phyloP scores from a whole-genome alignment of 2,329 filamentous ascomycete genomes.

The Stachybotrys echinatus region DNA sequence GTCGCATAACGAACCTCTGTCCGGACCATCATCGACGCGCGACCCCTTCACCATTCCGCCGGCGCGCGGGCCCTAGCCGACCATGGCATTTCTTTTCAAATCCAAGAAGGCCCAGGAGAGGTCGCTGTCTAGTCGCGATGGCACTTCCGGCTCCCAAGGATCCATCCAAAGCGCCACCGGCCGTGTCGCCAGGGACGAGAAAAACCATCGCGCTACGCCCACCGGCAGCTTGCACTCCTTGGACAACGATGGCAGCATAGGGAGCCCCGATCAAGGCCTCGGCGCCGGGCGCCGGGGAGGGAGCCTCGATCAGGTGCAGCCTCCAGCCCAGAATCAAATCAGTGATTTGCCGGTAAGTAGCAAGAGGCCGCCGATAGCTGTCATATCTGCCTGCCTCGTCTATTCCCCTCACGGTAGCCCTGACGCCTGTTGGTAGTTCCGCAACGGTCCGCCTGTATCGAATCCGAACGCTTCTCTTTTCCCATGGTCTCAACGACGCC shows the following conservation, averaged over 20 bases:
- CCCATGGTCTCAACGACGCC: constrained; percentile 86
- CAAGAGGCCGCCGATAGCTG: no score
- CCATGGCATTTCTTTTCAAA: constrained; percentile 79
- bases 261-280: constrained; percentile 57
- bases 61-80: constrained; percentile 35
- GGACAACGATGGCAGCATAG: constrained; percentile 50
- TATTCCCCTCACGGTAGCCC: background rate
- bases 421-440: constrained; percentile 41
- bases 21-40: constrained; percentile 8
- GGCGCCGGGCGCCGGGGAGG: constrained; percentile 47
- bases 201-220: constrained; percentile 59
- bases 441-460: constrained; percentile 43
- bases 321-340: constrained; percentile 15
- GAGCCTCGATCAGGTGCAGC: constrained; percentile 42
- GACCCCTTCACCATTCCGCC: constrained; percentile 18
- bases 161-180: constrained; percentile 43
- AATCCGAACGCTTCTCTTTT: constrained; percentile 78
- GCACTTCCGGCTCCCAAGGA: constrained; percentile 39
- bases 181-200: constrained; percentile 47
- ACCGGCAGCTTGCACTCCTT: constrained; percentile 75
- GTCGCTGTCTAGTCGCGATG: constrained; percentile 50
- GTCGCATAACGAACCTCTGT: constrained; percentile 1
- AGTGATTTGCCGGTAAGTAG: constrained; percentile 37
- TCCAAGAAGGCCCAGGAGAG: constrained; percentile 72
- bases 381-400: no score